Percentiles rank a stretch among this genome's conserved stretches.
Conservation (phyloP, 2,329 filamentous ascomycete genomes). For the Cytospora paraplurivora region DNA sequence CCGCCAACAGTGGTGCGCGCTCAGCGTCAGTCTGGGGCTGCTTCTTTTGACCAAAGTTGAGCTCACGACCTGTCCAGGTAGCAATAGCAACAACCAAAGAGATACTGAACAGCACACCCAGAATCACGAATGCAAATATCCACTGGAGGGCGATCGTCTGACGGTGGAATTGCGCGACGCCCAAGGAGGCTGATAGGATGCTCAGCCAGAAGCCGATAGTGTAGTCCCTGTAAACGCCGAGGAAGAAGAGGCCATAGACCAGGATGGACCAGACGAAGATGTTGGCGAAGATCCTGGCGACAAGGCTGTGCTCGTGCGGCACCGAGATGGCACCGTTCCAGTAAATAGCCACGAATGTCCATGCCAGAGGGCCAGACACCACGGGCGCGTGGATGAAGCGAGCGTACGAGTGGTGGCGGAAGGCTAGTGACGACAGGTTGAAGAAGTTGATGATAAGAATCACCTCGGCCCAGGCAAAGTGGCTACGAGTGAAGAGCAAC, state of each 20-base stretch:
- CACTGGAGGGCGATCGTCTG: slow-evolving; percentile 81
- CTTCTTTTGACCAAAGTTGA: slow-evolving; percentile 50
- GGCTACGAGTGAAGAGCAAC: slow-evolving; percentile 76
- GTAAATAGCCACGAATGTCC: slow-evolving; percentile 84
- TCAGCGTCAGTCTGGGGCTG: slow-evolving; percentile 51
- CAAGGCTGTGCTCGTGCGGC: slow-evolving; percentile 63
- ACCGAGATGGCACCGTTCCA: slow-evolving; percentile 87
- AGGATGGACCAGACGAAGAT: slow-evolving; percentile 85
- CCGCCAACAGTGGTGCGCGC: slow-evolving; percentile 62
- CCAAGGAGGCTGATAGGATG: slow-evolving; percentile 72
- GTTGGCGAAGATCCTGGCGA: slow-evolving; percentile 81
- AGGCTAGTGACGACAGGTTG: slow-evolving; percentile 78
- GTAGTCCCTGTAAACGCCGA: slow-evolving; percentile 71
- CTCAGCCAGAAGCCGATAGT: slow-evolving; percentile 80
- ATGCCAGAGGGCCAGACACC: slow-evolving; percentile 77
- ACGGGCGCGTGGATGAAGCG: slow-evolving; percentile 76
- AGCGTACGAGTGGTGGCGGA: slow-evolving; percentile 72
- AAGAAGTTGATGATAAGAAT: slow-evolving; percentile 79
- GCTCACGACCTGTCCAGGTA: slow-evolving; percentile 60
- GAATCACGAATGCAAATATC: slow-evolving; percentile 89
- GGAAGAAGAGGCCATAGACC: slow-evolving; percentile 75
- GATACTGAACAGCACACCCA: slow-evolving; percentile 70
- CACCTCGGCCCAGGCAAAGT: slow-evolving; percentile 76
- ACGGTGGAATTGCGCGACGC: slow-evolving; percentile 73
- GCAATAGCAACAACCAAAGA: slow-evolving; percentile 68